phyloP scores from a whole-genome alignment of 2,329 filamentous ascomycete genomes.

The Claviceps fusiformis region DNA sequence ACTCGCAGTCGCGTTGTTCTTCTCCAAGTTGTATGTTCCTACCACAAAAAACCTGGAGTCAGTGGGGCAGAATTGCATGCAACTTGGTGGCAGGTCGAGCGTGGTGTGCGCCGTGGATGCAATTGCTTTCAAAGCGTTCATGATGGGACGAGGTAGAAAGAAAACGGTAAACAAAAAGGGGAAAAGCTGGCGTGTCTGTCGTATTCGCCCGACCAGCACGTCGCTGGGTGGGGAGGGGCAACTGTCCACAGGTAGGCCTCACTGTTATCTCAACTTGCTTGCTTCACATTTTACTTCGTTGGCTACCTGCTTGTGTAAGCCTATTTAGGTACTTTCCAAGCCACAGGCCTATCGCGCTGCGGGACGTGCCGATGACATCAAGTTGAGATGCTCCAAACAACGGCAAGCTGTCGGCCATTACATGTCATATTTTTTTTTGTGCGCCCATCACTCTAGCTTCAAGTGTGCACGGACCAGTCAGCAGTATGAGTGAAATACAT shows the following conservation, averaged over 20 bases:
- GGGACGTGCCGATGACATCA: background rate
- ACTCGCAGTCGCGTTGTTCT: slow-evolving; percentile 18
- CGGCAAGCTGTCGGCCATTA: background rate
- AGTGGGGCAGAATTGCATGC: slow-evolving; percentile 57
- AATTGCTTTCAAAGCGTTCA: slow-evolving; percentile 15
- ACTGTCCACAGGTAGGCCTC: background rate
- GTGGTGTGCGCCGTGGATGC: slow-evolving; percentile 33
- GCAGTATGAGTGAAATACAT: background rate
- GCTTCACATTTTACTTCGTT: too few species aligned
- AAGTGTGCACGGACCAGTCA: background rate
- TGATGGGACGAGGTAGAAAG: slow-evolving; percentile 2
- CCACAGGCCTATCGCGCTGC: background rate
- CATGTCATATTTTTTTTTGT: background rate
- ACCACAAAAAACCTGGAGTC: slow-evolving; percentile 57
- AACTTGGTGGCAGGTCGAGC: slow-evolving; percentile 60
- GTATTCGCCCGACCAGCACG: background rate
- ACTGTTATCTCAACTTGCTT: too few species aligned
- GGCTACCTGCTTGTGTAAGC: too few species aligned
- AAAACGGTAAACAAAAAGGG: background rate
- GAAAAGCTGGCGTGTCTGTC: too few species aligned
- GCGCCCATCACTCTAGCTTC: background rate
- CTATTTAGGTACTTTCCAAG: too few species aligned
- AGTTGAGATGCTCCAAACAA: background rate
- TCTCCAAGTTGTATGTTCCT: slow-evolving; percentile 71
- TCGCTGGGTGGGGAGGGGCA: background rate